Evolutionary conservation across 176 grass and related monocot genomes (phyloP).

Genomic region (Oryza longistaminata): DNA sequence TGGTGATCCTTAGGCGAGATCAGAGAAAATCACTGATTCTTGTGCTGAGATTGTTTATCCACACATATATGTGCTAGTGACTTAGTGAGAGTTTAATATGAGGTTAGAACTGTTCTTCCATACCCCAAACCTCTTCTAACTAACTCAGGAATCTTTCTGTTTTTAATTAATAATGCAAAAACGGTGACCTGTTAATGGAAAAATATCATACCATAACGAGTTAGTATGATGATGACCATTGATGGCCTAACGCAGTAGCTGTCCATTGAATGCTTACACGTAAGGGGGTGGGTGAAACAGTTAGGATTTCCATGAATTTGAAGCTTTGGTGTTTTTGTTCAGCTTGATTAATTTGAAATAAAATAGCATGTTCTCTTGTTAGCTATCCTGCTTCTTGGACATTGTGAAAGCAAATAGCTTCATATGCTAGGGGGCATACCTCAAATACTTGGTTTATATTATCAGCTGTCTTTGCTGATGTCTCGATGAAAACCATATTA

Average conservation of each 20-base stretch:
- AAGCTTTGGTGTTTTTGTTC: background rate
- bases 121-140: background rate
- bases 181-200: background rate
- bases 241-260: background rate
- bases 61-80: background rate
- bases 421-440: conserved; percentile 50
- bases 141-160: background rate
- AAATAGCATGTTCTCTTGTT: background rate
- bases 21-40: background rate
- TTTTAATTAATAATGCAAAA: background rate
- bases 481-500: conserved; percentile 94
- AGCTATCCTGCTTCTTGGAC: background rate
- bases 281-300: background rate
- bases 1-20: background rate
- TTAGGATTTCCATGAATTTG: background rate
- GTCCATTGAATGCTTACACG: background rate
- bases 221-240: background rate
- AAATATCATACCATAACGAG: background rate
- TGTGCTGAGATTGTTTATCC: background rate
- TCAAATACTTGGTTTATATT: conserved; percentile 98
- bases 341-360: background rate
- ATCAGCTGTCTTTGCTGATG: conserved; percentile 91
- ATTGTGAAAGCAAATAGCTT: background rate
- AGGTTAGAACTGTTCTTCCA: background rate
- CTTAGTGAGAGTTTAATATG: background rate